These are phyloP conservation scores for Neckera pumila DNA, from an alignment of 225 moss, liverwort and hornwort species.

Conservation along the genomic window DNA sequence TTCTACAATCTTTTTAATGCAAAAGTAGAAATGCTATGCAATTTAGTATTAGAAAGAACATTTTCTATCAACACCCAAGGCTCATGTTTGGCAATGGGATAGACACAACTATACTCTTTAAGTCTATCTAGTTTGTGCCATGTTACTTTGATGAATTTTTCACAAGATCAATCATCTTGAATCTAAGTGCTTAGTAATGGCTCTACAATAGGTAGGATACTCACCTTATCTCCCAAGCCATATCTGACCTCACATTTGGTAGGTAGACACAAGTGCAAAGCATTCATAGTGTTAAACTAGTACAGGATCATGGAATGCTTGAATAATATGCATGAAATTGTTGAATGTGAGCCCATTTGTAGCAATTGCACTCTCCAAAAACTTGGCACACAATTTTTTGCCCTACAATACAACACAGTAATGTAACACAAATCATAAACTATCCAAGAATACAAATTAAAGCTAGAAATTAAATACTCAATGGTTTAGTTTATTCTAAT, in stretches of 20 bases:
- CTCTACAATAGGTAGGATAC: background rate
- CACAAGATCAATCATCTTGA: background rate
- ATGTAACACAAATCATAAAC: background rate
- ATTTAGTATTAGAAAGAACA: fast-evolving
- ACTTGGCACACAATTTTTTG: background rate
- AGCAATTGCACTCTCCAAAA: conserved; percentile 30
- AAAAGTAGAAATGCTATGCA: background rate
- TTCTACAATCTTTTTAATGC: background rate
- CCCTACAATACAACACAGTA: background rate
- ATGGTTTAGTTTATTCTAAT: background rate
- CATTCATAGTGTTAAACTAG: background rate
- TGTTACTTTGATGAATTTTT: too few species aligned
- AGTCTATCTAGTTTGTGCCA: too few species aligned
- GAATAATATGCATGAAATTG: conserved; percentile 34
- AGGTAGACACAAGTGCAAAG: background rate
- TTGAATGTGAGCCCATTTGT: conserved; percentile 41
- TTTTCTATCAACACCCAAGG: background rate
- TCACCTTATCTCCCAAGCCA: background rate
- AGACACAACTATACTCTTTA: background rate
- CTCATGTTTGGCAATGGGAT: background rate
- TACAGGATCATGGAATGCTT: conserved; percentile 15
- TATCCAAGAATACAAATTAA: background rate
- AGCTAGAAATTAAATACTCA: background rate
- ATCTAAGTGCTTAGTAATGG: background rate
- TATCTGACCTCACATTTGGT: too few species aligned